These are phyloP conservation scores for Ophiostoma ulmi DNA, from an alignment of 2,329 filamentous ascomycete species.

Conservation along the genomic window DNA sequence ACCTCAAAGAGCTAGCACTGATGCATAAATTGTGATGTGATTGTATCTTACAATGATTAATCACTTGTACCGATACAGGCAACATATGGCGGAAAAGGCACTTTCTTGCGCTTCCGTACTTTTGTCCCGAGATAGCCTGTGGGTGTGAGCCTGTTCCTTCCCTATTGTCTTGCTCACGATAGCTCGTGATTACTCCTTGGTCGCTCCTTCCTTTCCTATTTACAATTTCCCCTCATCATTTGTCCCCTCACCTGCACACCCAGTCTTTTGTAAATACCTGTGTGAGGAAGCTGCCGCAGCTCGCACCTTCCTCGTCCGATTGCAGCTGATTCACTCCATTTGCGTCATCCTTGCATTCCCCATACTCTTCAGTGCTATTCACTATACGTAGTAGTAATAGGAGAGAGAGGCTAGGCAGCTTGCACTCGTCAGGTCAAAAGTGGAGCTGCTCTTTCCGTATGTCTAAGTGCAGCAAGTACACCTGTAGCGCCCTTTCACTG, in stretches of 20 bases:
- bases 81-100: neutral
- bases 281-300: neutral
- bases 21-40: neutral
- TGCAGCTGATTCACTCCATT: conserved; percentile 3
- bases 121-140: neutral
- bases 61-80: neutral
- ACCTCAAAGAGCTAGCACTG: neutral
- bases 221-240: neutral
- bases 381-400: no score
- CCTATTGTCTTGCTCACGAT: neutral
- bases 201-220: neutral
- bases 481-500: neutral
- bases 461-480: no score
- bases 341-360: neutral
- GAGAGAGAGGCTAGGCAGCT: neutral
- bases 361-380: neutral
- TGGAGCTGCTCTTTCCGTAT: neutral
- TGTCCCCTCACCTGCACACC: neutral
- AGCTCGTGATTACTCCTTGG: neutral
- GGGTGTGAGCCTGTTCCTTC: neutral
- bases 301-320: neutral
- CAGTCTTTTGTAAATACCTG: neutral
- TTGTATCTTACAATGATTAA: neutral
- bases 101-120: neutral
- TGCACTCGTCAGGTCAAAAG: neutral